Evolutionary conservation across 1,284 basidiomycete species (phyloP).

Genomic region (Heterobasidion parviporum): DNA sequence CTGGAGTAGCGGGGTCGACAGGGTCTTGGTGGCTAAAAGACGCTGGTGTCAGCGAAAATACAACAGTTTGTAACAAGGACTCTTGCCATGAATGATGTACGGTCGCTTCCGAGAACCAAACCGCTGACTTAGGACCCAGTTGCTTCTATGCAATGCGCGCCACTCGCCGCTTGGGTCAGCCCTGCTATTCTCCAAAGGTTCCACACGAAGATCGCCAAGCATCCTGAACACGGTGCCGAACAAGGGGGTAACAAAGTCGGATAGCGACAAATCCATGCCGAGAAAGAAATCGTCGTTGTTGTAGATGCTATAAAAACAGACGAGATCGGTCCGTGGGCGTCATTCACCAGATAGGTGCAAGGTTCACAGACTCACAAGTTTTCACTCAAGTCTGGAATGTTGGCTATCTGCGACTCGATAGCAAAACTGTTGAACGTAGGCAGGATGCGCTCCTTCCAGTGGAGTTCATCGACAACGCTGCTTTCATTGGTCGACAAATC

Average conservation of each 20-base stretch:
- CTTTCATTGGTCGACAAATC: neutral
- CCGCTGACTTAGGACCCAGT: neutral
- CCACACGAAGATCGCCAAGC: neutral
- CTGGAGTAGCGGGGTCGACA: neutral
- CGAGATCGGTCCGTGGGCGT: too few relatives aligned
- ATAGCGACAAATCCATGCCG: neutral
- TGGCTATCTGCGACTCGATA: neutral
- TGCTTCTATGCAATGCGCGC: neutral
- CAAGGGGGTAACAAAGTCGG: neutral
- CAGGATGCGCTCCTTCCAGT: neutral
- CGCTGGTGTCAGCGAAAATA: too few relatives aligned
- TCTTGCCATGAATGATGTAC: neutral
- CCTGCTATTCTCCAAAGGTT: neutral
- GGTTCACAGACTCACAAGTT: neutral
- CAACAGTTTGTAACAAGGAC: too few relatives aligned
- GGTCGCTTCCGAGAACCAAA: neutral
- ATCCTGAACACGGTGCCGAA: neutral
- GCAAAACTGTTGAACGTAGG: neutral
- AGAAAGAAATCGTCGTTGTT: neutral
- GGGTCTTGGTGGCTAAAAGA: neutral
- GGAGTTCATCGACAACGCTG: neutral
- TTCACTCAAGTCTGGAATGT: neutral
- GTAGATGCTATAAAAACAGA: neutral
- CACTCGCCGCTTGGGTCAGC: neutral
- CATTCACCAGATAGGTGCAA: neutral